These are phyloP conservation scores for Euclidium syriacum DNA, from an alignment of 345 rosid species.

Conservation along the genomic window DNA sequence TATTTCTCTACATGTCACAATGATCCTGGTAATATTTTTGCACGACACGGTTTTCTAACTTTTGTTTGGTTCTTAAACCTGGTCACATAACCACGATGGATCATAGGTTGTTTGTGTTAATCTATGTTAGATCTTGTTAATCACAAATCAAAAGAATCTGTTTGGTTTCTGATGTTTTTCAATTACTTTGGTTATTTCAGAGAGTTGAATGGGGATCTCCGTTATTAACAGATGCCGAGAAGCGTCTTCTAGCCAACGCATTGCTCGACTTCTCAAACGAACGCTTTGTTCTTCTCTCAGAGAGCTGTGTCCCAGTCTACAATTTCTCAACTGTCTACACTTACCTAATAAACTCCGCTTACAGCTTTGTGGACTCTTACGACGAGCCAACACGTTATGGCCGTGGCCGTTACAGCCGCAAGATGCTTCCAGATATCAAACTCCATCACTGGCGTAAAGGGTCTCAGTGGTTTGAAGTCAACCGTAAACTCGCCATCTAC, in stretches of 20 bases:
- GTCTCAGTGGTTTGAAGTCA: slow-evolving; percentile 92
- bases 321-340: slow-evolving; percentile 76
- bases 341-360: slow-evolving; percentile 57
- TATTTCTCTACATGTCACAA: neutral
- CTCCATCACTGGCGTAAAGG: slow-evolving; percentile 92
- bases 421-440: slow-evolving; percentile 74
- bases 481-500: slow-evolving; percentile 57
- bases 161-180: slow-evolving; percentile 14
- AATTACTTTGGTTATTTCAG: slow-evolving; percentile 33
- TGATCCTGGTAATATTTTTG: neutral
- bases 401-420: slow-evolving; percentile 84
- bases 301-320: slow-evolving; percentile 89
- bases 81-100: neutral
- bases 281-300: slow-evolving; percentile 85
- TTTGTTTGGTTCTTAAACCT: slow-evolving; percentile 7
- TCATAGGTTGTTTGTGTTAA: neutral
- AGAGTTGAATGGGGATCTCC: slow-evolving; percentile 79
- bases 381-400: slow-evolving; percentile 89
- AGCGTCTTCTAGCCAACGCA: slow-evolving; percentile 87
- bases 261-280: slow-evolving; percentile 81
- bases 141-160: neutral
- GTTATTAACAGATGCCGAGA: slow-evolving; percentile 72
- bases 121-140: neutral
- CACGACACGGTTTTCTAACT: neutral
- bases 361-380: slow-evolving; percentile 83